Percentiles rank a stretch among this genome's conserved stretches.
phyloP scores from a whole-genome alignment of 805 yeast species.

The Zygoascus tannicola region DNA sequence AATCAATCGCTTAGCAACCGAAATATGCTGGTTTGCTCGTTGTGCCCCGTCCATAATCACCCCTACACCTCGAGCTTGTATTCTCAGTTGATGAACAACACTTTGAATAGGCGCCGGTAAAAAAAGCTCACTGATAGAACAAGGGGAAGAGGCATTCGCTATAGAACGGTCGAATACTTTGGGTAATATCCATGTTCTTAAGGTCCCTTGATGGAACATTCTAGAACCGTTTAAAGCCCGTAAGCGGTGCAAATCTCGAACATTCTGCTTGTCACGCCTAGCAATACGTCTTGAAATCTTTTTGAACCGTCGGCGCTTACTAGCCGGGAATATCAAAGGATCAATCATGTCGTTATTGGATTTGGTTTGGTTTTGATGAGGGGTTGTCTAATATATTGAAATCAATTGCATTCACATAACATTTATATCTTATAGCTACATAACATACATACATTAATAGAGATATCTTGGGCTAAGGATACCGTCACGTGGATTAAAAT shows the following conservation, averaged over 20 bases:
- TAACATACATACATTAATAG: too few species aligned
- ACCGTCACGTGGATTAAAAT: too few species aligned
- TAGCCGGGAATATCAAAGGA: slow-evolving; percentile 3
- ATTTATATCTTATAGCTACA: too few species aligned
- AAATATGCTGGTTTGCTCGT: background rate
- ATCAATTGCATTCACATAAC: too few species aligned
- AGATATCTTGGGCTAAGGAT: too few species aligned
- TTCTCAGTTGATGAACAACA: background rate
- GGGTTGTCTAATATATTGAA: too few species aligned
- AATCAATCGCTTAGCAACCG: background rate
- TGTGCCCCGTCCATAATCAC: background rate
- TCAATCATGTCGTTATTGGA: background rate
- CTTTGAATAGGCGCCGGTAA: background rate
- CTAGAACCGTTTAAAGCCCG: background rate
- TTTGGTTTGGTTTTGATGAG: too few species aligned
- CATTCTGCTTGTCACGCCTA: background rate
- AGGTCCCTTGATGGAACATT: too few species aligned
- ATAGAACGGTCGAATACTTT: too few species aligned
- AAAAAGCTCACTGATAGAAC: background rate
- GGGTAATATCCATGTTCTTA: background rate
- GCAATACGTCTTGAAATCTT: slow-evolving; percentile 12
- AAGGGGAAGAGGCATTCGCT: too few species aligned
- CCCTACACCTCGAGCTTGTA: background rate
- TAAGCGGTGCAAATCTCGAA: background rate
- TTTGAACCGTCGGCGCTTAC: slow-evolving; percentile 7